These are phyloP conservation scores for Scopulariopsis brevicaulis DNA, from an alignment of 2,329 filamentous ascomycete species.

Conservation along the genomic window DNA sequence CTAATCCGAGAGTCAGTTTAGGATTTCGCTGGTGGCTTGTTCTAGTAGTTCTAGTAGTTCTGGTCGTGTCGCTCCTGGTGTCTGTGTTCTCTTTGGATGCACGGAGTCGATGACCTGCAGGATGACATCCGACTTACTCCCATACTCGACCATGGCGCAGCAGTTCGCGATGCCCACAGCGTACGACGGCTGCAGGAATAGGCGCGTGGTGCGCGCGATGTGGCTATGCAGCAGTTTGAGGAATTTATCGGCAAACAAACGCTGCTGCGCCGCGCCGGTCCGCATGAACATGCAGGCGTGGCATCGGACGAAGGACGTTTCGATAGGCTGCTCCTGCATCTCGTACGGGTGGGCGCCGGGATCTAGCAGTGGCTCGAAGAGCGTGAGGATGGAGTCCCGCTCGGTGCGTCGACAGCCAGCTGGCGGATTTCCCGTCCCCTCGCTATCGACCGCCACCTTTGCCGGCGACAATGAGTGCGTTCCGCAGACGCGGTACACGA, in stretches of 20 bases:
- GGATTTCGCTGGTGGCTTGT: no score
- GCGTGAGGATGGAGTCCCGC: slow-evolving; percentile 55
- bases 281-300: slow-evolving; percentile 54
- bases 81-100: no score
- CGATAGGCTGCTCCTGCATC: slow-evolving; percentile 20
- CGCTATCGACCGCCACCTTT: no score
- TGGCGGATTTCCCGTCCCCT: no score
- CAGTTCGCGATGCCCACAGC: slow-evolving; percentile 25
- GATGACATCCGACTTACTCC: neutral
- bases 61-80: no score
- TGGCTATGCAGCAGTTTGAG: slow-evolving; percentile 40
- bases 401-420: no score
- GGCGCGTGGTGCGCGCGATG: slow-evolving; percentile 36
- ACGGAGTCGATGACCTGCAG: neutral
- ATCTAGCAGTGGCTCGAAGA: slow-evolving; percentile 50
- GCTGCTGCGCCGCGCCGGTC: slow-evolving; percentile 32
- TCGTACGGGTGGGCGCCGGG: slow-evolving; percentile 22
- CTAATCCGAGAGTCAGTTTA: no score
- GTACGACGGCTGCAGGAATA: slow-evolving; percentile 42
- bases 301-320: slow-evolving; percentile 49
- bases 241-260: slow-evolving; percentile 34
- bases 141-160: slow-evolving; percentile 2
- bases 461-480: no score
- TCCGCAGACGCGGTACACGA: no score
- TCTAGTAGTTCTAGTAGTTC: no score